These are phyloP conservation scores for Heteromeles arbutifolia DNA, from an alignment of 306 rosid species.

Conservation along the genomic window DNA sequence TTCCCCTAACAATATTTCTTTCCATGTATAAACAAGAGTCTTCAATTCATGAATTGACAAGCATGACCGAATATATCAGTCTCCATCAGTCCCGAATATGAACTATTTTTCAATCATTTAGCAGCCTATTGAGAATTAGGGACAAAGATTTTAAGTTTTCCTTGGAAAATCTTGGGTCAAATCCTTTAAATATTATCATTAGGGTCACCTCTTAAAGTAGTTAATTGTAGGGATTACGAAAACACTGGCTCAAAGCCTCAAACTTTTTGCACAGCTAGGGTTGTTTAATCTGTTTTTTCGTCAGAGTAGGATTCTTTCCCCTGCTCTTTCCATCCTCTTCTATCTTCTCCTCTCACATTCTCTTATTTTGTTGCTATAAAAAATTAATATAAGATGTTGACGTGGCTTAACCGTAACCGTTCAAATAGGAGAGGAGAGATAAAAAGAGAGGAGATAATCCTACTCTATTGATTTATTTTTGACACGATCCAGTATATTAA, in stretches of 20 bases:
- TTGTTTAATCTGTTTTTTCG: background rate
- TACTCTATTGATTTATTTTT: background rate
- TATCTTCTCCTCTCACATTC: too few species aligned
- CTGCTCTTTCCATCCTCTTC: too few species aligned
- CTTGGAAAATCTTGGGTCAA: background rate
- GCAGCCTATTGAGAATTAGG: background rate
- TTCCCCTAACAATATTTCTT: too few species aligned
- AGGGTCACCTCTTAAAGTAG: background rate
- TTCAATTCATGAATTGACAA: conserved; percentile 14
- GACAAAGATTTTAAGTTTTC: background rate
- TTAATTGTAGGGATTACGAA: background rate
- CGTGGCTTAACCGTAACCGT: too few species aligned
- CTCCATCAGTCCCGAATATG: conserved; percentile 9
- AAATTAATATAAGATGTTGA: too few species aligned
- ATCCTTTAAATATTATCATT: background rate
- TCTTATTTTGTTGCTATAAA: too few species aligned
- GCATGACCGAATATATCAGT: conserved; percentile 14
- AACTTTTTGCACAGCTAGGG: background rate
- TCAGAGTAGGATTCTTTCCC: too few species aligned
- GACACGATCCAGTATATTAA: accelerated
- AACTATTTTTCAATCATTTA: background rate
- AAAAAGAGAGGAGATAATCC: too few species aligned
- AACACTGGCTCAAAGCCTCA: background rate
- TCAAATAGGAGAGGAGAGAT: too few species aligned
- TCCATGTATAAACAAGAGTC: background rate